Evolutionary conservation across 306 rosid species (phyloP), one percentile per base, ranked within the genome.

Genomic region (Herpetospermum pedunculosum): DNA sequence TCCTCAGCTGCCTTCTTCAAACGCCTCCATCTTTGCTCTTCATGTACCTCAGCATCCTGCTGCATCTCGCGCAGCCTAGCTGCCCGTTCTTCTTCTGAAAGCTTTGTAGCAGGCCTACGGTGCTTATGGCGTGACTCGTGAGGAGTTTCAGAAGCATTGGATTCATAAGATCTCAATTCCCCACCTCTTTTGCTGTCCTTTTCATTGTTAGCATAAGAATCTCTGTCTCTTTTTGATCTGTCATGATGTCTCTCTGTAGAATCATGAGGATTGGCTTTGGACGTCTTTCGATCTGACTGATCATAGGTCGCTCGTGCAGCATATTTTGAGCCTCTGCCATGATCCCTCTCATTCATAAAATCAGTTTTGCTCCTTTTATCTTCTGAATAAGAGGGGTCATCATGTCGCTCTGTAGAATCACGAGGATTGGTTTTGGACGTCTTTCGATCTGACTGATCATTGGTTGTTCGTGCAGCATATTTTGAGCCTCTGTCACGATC

Each of bases 1-100:
- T 81, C 83, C 72, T 89, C 99, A 18, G 85, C 96, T 8, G 97
- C 99, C 77, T 82, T 91, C 88, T 85, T 89, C 83, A 94, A 81
- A 11, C 96, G 96, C 78, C 83, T 94, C 96, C 96, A 89, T 80
- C 99, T 84, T 76, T 88, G 95, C 80, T 90, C 97, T 82, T 94
- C 97, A 79, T 94, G 97, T 79, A 91, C 52, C 84, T 94, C 96
- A 0, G 99, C 99, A 77, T 95, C 92, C 79, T 85, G 80, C 82
- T 94, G 95, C 99, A 94, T 89, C 84, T 94, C 92, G 72, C 35
- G 82, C 30, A 94, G 88, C 82, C 91, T 84, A 69, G 91, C 88
- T 67, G 95, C 96, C 68, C 95, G 90, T 78, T 91, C 95, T 78
- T 91, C 99, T 46, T 88, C 96, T 26, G 96, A 77, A 75, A 94